phyloP scores from a whole-genome alignment of 257 asterid species.

The Rauvolfia tetraphylla region DNA sequence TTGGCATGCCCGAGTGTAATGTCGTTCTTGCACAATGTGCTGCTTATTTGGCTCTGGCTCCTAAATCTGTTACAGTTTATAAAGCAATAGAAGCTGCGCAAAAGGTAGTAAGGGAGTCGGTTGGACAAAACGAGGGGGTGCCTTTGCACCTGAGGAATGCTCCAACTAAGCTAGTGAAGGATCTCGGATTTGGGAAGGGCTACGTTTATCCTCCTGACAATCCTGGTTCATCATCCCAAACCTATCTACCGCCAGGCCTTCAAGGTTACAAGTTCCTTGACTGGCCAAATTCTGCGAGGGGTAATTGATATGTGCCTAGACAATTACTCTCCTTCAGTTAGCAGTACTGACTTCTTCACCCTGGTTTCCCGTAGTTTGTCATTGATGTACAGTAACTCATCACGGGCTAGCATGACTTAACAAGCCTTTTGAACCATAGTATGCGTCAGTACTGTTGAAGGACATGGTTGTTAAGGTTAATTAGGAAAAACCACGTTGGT shows the following conservation, averaged over 20 bases:
- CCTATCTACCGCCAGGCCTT: conserved; percentile 65
- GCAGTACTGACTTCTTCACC: background rate
- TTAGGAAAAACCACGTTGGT: too few relatives aligned
- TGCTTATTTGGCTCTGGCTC: conserved; percentile 72
- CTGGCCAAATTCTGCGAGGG: conserved; percentile 39
- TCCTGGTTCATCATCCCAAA: conserved; percentile 39
- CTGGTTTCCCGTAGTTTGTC: background rate
- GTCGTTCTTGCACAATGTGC: conserved; percentile 72
- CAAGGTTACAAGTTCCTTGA: conserved; percentile 59
- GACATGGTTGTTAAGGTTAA: too few relatives aligned
- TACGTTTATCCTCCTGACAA: conserved; percentile 73
- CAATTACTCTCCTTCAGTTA: background rate
- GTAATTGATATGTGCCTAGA: background rate
- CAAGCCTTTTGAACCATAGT: background rate
- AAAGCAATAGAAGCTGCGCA: conserved; percentile 55
- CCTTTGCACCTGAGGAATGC: conserved; percentile 89
- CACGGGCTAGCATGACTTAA: background rate
- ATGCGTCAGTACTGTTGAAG: background rate
- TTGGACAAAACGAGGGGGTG: conserved; percentile 75
- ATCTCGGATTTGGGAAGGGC: conserved; percentile 70
- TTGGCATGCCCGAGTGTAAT: conserved; percentile 86
- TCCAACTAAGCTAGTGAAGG: conserved; percentile 86
- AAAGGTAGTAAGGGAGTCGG: conserved; percentile 66
- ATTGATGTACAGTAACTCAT: background rate
- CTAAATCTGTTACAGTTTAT: conserved; percentile 65